These are phyloP conservation scores for Quaeritorhiza haematococci DNA, from an alignment of 371 early-diverging fungal species.

Conservation along the genomic window DNA sequence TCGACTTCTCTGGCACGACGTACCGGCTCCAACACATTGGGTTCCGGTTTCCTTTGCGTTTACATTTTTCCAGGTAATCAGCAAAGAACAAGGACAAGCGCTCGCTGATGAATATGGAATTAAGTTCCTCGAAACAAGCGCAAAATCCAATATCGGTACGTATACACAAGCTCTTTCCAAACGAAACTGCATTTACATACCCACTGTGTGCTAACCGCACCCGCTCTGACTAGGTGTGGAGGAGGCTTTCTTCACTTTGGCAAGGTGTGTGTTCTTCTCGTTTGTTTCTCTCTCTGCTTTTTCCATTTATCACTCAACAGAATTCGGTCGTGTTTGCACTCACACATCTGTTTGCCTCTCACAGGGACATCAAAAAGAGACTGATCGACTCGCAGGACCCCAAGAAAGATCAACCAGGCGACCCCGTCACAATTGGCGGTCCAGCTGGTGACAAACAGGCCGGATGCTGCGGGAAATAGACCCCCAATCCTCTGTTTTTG, in stretches of 20 bases:
- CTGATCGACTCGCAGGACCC: conserved; percentile 46
- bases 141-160: conserved; percentile 79
- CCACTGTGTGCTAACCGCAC: no score
- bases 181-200: neutral
- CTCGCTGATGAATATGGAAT: conserved; percentile 81
- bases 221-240: conserved; percentile 69
- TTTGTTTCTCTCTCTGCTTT: neutral
- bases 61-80: conserved; percentile 33
- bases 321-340: neutral
- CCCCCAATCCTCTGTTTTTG: no score
- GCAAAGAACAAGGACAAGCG: conserved; percentile 68
- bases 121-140: conserved; percentile 90
- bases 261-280: conserved; percentile 52
- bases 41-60: conserved; percentile 8
- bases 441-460: conserved; percentile 1
- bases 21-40: neutral
- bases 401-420: conserved; percentile 29
- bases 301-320: neutral
- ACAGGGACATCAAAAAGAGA: conserved; percentile 60
- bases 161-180: neutral
- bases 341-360: neutral
- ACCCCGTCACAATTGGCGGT: neutral
- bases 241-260: conserved; percentile 93
- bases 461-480: conserved; percentile 5
- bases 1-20: neutral